phyloP scores from a whole-genome alignment of 163 green algal genomes.

The Prototheca wickerhamii region DNA sequence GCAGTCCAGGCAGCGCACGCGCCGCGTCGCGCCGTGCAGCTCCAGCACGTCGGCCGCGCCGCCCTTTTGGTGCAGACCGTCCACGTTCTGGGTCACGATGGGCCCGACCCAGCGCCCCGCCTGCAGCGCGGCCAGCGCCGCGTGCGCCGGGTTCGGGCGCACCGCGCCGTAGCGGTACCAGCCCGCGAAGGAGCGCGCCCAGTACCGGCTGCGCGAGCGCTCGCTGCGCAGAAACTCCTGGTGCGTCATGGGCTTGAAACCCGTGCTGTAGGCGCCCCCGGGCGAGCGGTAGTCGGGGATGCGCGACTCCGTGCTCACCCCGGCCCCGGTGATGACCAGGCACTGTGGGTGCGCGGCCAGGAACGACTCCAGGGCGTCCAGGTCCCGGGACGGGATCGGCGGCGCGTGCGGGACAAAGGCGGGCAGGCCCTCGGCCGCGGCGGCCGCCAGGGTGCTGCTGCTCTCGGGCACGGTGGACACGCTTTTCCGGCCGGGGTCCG shows the following conservation, averaged over 20 bases:
- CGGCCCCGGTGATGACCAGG: slow-evolving; percentile 63
- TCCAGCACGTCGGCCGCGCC: slow-evolving; percentile 58
- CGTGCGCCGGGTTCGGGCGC: slow-evolving; percentile 58
- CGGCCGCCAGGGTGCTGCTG: not conserved
- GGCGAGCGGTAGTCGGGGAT: slow-evolving; percentile 81
- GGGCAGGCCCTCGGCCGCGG: slow-evolving; percentile 10
- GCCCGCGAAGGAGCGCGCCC: slow-evolving; percentile 69
- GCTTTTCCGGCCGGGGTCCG: no score
- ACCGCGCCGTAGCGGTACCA: slow-evolving; percentile 63
- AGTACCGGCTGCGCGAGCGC: slow-evolving; percentile 57
- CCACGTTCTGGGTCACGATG: slow-evolving; percentile 81
- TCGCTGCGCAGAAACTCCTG: slow-evolving; percentile 68
- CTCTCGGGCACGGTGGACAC: no score
- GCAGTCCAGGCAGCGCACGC: slow-evolving; percentile 63
- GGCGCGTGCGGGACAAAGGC: slow-evolving; percentile 26
- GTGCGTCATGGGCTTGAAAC: slow-evolving; percentile 85
- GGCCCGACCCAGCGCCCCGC: slow-evolving; percentile 37
- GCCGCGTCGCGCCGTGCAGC: slow-evolving; percentile 77
- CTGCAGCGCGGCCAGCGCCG: slow-evolving; percentile 50
- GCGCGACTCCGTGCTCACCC: slow-evolving; percentile 59
- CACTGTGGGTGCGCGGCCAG: slow-evolving; percentile 20
- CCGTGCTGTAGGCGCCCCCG: slow-evolving; percentile 67
- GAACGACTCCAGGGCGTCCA: slow-evolving; percentile 36
- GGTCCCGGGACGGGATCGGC: slow-evolving; percentile 23
- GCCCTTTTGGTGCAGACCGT: slow-evolving; percentile 70